Conservation (phyloP, 1,139 yeast species). For the Citeromyces siamensis region DNA sequence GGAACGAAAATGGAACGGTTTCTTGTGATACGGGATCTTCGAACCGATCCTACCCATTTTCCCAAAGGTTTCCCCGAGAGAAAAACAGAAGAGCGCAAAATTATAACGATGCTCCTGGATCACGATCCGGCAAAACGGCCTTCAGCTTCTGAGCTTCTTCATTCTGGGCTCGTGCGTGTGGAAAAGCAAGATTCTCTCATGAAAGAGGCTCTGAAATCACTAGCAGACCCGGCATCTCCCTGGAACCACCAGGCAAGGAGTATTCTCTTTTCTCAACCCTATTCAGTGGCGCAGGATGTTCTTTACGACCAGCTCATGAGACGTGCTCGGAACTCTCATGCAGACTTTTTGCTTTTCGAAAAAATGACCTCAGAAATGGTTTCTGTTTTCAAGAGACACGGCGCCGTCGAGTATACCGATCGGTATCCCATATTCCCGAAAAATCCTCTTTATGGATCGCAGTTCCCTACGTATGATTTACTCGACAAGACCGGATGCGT, state of each 20-base stretch:
- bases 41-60: slow-evolving; percentile 46
- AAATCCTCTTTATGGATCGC: slow-evolving; percentile 55
- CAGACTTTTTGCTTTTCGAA: slow-evolving; percentile 30
- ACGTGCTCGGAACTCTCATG: slow-evolving; percentile 9
- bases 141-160: slow-evolving; percentile 59
- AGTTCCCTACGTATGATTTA: slow-evolving; percentile 58
- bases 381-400: slow-evolving; percentile 61
- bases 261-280: slow-evolving; percentile 73
- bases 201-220: slow-evolving; percentile 73
- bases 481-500: slow-evolving; percentile 82
- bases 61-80: slow-evolving; percentile 52
- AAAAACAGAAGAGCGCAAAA: slow-evolving; percentile 44
- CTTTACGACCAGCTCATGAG: slow-evolving; percentile 47
- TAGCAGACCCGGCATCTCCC: slow-evolving; percentile 85
- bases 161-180: slow-evolving; percentile 76
- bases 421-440: slow-evolving; percentile 66
- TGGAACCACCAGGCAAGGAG: slow-evolving; percentile 91
- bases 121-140: slow-evolving; percentile 77
- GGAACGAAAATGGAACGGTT: slow-evolving; percentile 91
- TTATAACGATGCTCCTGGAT: slow-evolving; percentile 52
- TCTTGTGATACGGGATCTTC: slow-evolving; percentile 45
- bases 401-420: slow-evolving; percentile 66
- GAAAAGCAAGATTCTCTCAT: slow-evolving; percentile 85
- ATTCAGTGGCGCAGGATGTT: slow-evolving; percentile 70
- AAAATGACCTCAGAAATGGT: slow-evolving; percentile 45